phyloP scores from a whole-genome alignment of 1,284 basidiomycete species.

The Apiotrichum montevideense region DNA sequence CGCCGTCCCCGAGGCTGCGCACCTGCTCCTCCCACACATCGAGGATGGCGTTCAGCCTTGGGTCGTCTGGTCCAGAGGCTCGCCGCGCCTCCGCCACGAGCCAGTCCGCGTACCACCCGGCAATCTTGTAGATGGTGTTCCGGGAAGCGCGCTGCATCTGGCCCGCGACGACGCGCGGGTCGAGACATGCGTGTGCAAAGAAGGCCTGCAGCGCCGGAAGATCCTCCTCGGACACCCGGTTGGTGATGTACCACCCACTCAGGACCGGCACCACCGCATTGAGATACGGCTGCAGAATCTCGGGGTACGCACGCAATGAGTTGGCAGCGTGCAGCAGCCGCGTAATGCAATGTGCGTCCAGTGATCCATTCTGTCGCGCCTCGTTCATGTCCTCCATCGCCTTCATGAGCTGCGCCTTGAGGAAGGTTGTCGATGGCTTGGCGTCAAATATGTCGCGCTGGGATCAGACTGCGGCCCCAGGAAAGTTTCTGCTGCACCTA shows the following conservation, averaged over 20 bases:
- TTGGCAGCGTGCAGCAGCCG: conserved; percentile 2
- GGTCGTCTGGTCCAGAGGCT: background rate
- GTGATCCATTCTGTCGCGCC: no score
- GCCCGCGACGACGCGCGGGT: background rate
- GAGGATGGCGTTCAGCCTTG: conserved; percentile 1
- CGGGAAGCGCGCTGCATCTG: background rate
- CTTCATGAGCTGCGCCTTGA: conserved; percentile 8
- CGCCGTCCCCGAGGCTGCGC: background rate
- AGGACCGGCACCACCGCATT: conserved; percentile 4
- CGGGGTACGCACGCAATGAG: background rate
- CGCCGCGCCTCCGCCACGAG: conserved; percentile 6
- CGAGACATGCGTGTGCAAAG: conserved; percentile 8
- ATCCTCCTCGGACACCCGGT: conserved; percentile 2
- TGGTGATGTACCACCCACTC: conserved; percentile 2
- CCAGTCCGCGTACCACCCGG: conserved; percentile 9
- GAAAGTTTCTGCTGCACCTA: background rate
- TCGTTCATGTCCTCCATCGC: conserved; percentile 5
- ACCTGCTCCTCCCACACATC: conserved; percentile 11
- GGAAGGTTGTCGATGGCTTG: background rate
- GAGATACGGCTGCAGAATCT: conserved; percentile 4
- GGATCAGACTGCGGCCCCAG: background rate
- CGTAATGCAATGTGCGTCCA: background rate
- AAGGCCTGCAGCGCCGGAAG: background rate
- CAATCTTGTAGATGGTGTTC: background rate
- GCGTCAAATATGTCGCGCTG: background rate